These are phyloP conservation scores for Hibiscus syriacus DNA, from an alignment of 345 rosid species.

Conservation along the genomic window DNA sequence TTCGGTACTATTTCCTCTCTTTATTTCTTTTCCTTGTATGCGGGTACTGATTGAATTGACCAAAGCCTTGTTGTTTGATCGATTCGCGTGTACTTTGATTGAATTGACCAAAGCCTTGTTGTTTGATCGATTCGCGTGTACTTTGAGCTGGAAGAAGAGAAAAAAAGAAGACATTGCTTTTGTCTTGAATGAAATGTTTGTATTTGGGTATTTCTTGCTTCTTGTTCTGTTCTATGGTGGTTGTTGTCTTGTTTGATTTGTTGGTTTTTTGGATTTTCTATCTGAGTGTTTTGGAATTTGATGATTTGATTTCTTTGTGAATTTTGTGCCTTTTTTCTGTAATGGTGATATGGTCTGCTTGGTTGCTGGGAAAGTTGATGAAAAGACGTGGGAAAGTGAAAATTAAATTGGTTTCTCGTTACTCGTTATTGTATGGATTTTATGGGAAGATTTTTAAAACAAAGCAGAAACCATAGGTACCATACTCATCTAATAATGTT, in stretches of 20 bases:
- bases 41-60: background rate
- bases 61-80: background rate
- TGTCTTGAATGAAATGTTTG: background rate
- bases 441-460: background rate
- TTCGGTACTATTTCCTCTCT: conserved; percentile 20
- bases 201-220: background rate
- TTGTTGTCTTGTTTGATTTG: background rate
- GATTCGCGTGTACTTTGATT: background rate
- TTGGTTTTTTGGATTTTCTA: background rate
- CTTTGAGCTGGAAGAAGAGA: background rate
- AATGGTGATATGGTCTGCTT: too few relatives aligned
- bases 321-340: too few relatives aligned
- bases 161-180: too few relatives aligned
- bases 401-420: too few relatives aligned
- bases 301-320: background rate
- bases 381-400: background rate
- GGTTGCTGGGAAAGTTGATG: background rate
- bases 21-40: background rate
- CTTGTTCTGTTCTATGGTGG: background rate
- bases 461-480: background rate
- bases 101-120: background rate
- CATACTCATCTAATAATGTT: background rate
- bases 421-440: background rate
- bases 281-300: background rate
- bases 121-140: background rate